Percentiles rank a stretch among this genome's conserved stretches.
phyloP scores from a whole-genome alignment of 1,284 basidiomycete genomes.

The Moesziomyces aphidis region DNA sequence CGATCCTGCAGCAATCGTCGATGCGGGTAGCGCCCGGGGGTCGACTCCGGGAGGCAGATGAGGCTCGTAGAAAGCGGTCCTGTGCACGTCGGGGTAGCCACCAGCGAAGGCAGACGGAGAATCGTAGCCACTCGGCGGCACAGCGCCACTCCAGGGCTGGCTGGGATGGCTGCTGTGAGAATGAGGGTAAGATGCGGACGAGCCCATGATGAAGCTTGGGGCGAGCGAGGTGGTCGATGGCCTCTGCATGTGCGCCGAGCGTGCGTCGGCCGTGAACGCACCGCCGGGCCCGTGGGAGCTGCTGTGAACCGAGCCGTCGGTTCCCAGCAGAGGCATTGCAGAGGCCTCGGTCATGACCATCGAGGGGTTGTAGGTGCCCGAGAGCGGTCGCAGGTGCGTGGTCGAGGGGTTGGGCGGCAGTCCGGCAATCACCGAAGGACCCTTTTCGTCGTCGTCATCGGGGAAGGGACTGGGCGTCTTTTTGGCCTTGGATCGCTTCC shows the following conservation, averaged over 20 bases:
- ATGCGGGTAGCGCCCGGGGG: slow-evolving; percentile 6
- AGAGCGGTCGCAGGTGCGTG: slow-evolving; percentile 16
- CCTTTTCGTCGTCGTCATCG: slow-evolving; percentile 18
- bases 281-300: slow-evolving; percentile 8
- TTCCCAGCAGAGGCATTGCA: slow-evolving; percentile 20
- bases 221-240: slow-evolving; percentile 29
- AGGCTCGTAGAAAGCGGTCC: slow-evolving; percentile 29
- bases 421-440: slow-evolving; percentile 30
- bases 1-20: slow-evolving; percentile 12
- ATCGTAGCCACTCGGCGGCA: slow-evolving; percentile 1
- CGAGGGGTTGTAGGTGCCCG: slow-evolving; percentile 27
- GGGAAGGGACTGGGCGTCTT: slow-evolving; percentile 27
- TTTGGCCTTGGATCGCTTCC: slow-evolving; percentile 19
- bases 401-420: slow-evolving; percentile 27
- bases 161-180: slow-evolving; percentile 21
- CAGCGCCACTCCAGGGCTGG: slow-evolving; percentile 3
- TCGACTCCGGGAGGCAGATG: slow-evolving; percentile 22
- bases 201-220: slow-evolving; percentile 33
- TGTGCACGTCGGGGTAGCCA: slow-evolving; percentile 31
- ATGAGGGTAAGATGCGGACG: slow-evolving; percentile 21
- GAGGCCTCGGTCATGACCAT: slow-evolving; percentile 30
- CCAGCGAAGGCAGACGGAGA: slow-evolving; percentile 7
- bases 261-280: slow-evolving; percentile 8
- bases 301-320: slow-evolving; percentile 17
- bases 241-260: slow-evolving; percentile 20